A percentile compares a stretch with the other conserved stretches of the same genome.
These are phyloP conservation scores for Myxozyma geophila DNA, from an alignment of 805 yeast species.

Conservation along the genomic window DNA sequence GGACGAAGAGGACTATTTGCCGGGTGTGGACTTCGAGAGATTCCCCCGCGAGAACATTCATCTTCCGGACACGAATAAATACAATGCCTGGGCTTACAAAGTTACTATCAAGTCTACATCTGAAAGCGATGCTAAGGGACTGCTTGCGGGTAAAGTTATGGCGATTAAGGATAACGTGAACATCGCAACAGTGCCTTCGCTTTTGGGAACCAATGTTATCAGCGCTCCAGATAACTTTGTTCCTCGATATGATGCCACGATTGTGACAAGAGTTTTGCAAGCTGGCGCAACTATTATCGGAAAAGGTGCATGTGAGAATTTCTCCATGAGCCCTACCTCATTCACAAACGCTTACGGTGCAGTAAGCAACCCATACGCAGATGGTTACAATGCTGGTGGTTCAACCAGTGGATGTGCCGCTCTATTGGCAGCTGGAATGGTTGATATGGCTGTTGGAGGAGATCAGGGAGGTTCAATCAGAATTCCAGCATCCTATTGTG, in stretches of 20 bases:
- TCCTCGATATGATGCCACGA: conserved; percentile 48
- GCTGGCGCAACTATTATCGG: conserved; percentile 48
- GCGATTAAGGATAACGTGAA: conserved; percentile 48
- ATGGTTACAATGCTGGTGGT: conserved; percentile 53
- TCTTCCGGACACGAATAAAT: conserved; percentile 43
- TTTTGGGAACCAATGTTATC: conserved; percentile 47
- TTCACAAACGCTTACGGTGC: conserved; percentile 51
- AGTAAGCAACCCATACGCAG: conserved; percentile 52
- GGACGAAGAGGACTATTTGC: conserved; percentile 42
- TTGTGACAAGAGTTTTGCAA: conserved; percentile 46
- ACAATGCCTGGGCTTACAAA: conserved; percentile 46
- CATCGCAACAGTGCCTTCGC: conserved; percentile 47
- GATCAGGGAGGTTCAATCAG: conserved; percentile 61
- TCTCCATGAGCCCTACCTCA: conserved; percentile 46
- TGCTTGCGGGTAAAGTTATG: conserved; percentile 43
- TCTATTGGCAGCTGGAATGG: conserved; percentile 54
- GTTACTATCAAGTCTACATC: conserved; percentile 41
- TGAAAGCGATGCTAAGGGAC: conserved; percentile 36
- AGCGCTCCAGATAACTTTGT: conserved; percentile 41
- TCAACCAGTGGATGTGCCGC: conserved; percentile 62
- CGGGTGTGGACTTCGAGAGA: conserved; percentile 43
- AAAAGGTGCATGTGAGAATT: conserved; percentile 48
- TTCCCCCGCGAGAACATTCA: conserved; percentile 45
- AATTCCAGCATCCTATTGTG: conserved; percentile 53
- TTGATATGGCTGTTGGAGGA: conserved; percentile 54